phyloP scores from a whole-genome alignment of 2,329 filamentous ascomycete species.

The Aspergillus felis region DNA sequence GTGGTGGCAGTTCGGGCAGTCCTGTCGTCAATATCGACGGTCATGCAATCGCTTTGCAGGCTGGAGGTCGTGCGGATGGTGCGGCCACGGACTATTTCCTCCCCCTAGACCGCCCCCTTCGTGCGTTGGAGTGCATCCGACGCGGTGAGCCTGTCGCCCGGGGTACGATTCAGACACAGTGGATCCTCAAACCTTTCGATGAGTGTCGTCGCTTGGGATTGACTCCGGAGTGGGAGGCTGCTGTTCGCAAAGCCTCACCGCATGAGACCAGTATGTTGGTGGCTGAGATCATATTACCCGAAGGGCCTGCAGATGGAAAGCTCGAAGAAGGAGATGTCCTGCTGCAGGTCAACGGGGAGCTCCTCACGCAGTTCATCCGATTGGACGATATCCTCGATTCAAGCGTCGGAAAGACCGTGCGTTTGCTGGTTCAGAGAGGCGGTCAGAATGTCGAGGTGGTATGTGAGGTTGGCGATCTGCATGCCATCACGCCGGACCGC shows the following conservation, averaged over 20 bases:
- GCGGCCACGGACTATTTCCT: conserved; percentile 98
- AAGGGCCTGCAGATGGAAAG: conserved; percentile 81
- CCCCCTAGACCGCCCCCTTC: conserved; percentile 81
- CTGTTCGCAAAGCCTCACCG: conserved; percentile 77
- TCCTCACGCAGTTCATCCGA: conserved; percentile 87
- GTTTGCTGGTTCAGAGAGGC: conserved; percentile 79
- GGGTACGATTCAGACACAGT: conserved; percentile 97
- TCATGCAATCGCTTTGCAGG: conserved; percentile 85
- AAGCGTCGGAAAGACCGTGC: conserved; percentile 73
- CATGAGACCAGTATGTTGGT: conserved; percentile 96
- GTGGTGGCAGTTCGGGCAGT: conserved; percentile 95
- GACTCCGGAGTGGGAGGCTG: conserved; percentile 78
- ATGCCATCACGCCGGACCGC: conserved; percentile 90
- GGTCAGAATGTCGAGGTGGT: conserved; percentile 83
- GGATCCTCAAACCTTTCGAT: conserved; percentile 94
- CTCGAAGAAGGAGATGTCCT: conserved; percentile 93
- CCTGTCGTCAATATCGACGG: conserved; percentile 96
- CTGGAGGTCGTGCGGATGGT: conserved; percentile 87
- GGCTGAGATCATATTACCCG: conserved; percentile 87
- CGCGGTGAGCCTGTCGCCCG: conserved; percentile 71
- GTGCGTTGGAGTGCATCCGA: conserved; percentile 82
- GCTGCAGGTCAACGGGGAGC: conserved; percentile 86
- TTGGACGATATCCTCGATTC: conserved; percentile 90
- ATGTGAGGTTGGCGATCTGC: conserved; percentile 80
- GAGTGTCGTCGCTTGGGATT: conserved; percentile 89